These are phyloP conservation scores for Naumovozyma baii DNA, from an alignment of 805 yeast species.

Conservation along the genomic window DNA sequence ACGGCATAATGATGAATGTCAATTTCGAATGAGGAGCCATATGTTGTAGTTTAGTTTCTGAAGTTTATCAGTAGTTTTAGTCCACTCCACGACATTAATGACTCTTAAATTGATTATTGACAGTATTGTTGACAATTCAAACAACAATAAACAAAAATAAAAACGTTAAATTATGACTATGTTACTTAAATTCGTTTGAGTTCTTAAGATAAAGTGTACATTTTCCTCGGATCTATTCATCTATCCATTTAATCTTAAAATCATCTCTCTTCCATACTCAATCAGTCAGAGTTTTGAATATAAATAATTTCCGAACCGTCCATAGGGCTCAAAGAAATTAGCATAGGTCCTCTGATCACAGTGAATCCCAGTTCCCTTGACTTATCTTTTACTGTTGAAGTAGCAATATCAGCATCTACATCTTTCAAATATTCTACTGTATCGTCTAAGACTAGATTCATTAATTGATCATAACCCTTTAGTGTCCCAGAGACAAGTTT, in stretches of 20 bases:
- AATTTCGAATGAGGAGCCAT: no score
- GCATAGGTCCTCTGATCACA: slow-evolving; percentile 76
- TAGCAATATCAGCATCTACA: slow-evolving; percentile 58
- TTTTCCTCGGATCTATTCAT: no score
- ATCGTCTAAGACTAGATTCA: slow-evolving; percentile 69
- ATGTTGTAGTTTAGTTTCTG: no score
- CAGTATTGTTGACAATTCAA: no score
- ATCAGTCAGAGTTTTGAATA: slow-evolving; percentile 12
- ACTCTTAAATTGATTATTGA: no score
- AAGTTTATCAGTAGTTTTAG: no score
- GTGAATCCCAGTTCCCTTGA: slow-evolving; percentile 68
- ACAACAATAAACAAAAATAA: background rate
- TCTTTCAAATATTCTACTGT: slow-evolving; percentile 53
- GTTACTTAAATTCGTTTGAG: background rate
- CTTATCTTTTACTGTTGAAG: slow-evolving; percentile 38
- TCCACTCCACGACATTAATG: no score
- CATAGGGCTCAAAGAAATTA: slow-evolving; percentile 37
- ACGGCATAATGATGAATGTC: no score
- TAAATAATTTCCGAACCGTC: slow-evolving; percentile 29
- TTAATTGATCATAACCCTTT: slow-evolving; percentile 75
- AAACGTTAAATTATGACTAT: background rate
- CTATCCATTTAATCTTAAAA: no score
- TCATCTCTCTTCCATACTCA: no score
- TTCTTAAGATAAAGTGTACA: no score
- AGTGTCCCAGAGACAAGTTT: slow-evolving; percentile 72